phyloP scores from a whole-genome alignment of 2,329 filamentous ascomycete genomes.

The Sphaerostilbella broomeana region DNA sequence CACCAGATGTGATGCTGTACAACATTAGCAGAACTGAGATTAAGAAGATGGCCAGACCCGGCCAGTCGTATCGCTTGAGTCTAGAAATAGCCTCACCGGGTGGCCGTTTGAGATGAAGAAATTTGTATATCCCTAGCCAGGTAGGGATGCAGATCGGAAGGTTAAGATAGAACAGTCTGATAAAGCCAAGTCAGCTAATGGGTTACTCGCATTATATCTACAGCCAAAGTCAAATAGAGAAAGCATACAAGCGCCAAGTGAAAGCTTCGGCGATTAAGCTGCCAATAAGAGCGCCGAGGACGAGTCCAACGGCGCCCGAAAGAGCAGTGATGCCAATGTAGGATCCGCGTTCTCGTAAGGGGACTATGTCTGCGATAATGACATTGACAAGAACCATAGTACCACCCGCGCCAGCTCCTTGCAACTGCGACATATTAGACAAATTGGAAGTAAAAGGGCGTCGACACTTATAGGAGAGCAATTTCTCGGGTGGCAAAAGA shows the following conservation, averaged over 20 bases:
- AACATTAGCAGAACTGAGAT: neutral
- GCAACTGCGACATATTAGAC: conserved; percentile 22
- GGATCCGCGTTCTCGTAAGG: conserved; percentile 36
- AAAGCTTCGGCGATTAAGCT: conserved; percentile 15
- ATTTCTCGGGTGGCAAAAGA: too few species aligned
- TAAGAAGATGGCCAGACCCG: neutral
- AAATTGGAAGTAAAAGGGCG: too few species aligned
- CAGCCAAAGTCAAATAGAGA: conserved; percentile 30
- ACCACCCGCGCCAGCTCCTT: conserved; percentile 28
- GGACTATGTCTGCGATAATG: conserved; percentile 36
- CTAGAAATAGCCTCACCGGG: neutral
- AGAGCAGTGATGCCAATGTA: conserved; percentile 28
- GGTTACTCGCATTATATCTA: neutral
- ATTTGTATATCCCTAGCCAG: neutral
- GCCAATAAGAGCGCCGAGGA: conserved; percentile 23
- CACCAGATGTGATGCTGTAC: neutral
- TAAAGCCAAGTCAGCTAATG: too few species aligned
- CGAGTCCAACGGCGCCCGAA: conserved; percentile 25
- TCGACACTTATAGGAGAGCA: too few species aligned
- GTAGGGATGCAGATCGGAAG: neutral
- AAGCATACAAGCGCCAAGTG: conserved; percentile 34
- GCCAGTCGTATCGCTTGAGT: neutral
- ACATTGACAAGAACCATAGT: conserved; percentile 23
- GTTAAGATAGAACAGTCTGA: conserved; percentile 1
- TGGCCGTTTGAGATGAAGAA: neutral